Percentiles rank a stretch among this genome's conserved stretches.
phyloP scores from a whole-genome alignment of 805 yeast genomes.

The Cyberlindnera bimundalis region DNA sequence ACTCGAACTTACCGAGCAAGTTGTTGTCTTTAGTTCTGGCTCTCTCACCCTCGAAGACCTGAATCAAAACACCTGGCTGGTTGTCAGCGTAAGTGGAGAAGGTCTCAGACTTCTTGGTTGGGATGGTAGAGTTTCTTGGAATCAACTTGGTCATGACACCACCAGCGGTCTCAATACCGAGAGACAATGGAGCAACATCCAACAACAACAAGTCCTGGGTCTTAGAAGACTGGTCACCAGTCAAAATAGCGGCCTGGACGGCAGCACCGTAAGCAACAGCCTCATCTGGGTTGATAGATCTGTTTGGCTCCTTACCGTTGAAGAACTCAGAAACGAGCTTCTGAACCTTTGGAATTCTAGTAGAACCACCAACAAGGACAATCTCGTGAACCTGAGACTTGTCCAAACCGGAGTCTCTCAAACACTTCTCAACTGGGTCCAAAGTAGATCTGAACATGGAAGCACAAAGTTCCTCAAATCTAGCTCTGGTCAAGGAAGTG shows the following conservation, averaged over 20 bases:
- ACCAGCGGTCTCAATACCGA: slow-evolving; percentile 99
- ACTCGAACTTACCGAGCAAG: slow-evolving; percentile 94
- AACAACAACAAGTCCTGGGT: slow-evolving; percentile 91
- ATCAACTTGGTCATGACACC: slow-evolving; percentile 98
- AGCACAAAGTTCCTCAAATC: slow-evolving; percentile 95
- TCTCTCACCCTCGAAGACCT: slow-evolving; percentile 98
- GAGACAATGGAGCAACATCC: slow-evolving; percentile 96
- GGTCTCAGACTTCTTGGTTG: slow-evolving; percentile 95
- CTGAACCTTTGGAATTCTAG: slow-evolving; percentile 97
- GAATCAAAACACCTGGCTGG: slow-evolving; percentile 98
- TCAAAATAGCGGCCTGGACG: slow-evolving; percentile 93
- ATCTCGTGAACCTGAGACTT: slow-evolving; percentile 89
- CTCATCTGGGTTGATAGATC: slow-evolving; percentile 96
- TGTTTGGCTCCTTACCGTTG: slow-evolving; percentile 96
- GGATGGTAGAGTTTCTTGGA: slow-evolving; percentile 95
- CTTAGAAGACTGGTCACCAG: slow-evolving; percentile 95
- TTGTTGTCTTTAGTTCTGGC: slow-evolving; percentile 94
- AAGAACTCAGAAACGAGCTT: slow-evolving; percentile 93
- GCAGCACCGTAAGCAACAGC: slow-evolving; percentile 99
- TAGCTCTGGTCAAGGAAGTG: slow-evolving; percentile 94
- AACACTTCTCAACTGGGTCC: slow-evolving; percentile 93
- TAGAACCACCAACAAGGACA: slow-evolving; percentile 96
- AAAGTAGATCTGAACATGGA: slow-evolving; percentile 90
- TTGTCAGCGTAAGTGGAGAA: slow-evolving; percentile 97
- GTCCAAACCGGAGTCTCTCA: slow-evolving; percentile 86